Conservation (phyloP, 306 rosid genomes). For the Fragaria vesca region DNA sequence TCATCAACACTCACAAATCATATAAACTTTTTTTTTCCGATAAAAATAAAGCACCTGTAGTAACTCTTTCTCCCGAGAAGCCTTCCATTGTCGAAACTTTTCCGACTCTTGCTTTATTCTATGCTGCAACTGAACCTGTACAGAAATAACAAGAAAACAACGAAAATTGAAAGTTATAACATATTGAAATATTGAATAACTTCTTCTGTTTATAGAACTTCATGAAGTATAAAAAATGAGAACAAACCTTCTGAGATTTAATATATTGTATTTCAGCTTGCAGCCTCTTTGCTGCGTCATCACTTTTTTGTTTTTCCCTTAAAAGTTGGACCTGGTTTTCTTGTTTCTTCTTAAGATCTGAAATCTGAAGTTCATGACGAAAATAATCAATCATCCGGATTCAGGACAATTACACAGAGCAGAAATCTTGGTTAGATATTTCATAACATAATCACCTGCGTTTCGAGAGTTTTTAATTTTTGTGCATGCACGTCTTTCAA, state of each 20-base stretch:
- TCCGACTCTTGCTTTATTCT: constrained; percentile 82
- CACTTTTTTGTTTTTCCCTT: constrained; percentile 78
- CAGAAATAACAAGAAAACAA: constrained; percentile 12
- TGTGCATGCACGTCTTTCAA: constrained; percentile 53
- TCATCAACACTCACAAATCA: not conserved
- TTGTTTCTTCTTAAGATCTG: constrained; percentile 73
- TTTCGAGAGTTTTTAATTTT: constrained; percentile 61
- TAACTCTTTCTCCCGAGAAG: constrained; percentile 76
- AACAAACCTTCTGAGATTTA: constrained; percentile 68
- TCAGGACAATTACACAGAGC: not conserved
- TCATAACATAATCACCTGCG: constrained; percentile 48
- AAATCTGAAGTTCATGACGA: constrained; percentile 47
- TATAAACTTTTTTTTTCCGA: not conserved
- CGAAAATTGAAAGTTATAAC: constrained; percentile 9
- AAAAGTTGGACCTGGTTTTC: constrained; percentile 73
- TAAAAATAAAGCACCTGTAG: constrained; percentile 59
- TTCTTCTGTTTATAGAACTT: not conserved
- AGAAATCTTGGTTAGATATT: constrained; percentile 18
- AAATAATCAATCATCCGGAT: not conserved
- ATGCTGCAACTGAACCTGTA: constrained; percentile 79
- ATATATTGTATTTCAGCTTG: constrained; percentile 79
- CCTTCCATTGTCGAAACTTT: constrained; percentile 80
- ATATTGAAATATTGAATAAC: constrained; percentile 15
- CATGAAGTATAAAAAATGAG: constrained; percentile 20
- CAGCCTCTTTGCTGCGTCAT: constrained; percentile 71